Percentiles rank a stretch among this genome's conserved stretches.
Evolutionary conservation across 169 alveolate species (phyloP).

Genomic region (Ichthyophthirius multifiliis): DNA sequence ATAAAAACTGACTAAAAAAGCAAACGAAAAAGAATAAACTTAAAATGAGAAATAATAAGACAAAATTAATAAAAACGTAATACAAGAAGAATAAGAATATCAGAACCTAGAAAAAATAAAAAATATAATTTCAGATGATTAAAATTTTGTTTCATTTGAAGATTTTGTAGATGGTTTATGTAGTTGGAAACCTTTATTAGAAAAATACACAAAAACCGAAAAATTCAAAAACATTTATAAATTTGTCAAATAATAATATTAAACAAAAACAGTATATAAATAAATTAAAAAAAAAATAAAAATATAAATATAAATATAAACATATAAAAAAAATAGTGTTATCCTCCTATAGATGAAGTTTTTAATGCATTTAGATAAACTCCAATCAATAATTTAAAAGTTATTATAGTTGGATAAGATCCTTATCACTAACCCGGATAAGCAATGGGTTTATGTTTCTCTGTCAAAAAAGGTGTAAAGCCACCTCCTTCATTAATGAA

Average conservation of each 20-base stretch:
- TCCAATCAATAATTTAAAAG: constrained; percentile 87
- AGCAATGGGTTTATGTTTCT: constrained; percentile 94
- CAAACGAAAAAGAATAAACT: not conserved
- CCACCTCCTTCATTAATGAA: constrained; percentile 97
- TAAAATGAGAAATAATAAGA: not conserved
- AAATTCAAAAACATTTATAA: constrained; percentile 56
- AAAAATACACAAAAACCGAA: constrained; percentile 33
- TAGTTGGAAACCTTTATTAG: constrained; percentile 54
- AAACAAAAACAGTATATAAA: constrained; percentile 27
- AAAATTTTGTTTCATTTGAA: constrained; percentile 46
- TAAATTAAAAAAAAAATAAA: not conserved
- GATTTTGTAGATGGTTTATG: constrained; percentile 46
- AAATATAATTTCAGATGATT: constrained; percentile 16
- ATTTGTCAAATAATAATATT: constrained; percentile 61
- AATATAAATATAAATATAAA: not conserved
- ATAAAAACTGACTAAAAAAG: no score
- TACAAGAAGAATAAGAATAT: not conserved
- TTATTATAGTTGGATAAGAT: constrained; percentile 98
- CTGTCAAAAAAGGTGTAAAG: constrained; percentile 93
- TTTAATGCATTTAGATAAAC: constrained; percentile 78
- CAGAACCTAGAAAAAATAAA: not conserved
- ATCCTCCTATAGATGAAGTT: constrained; percentile 78
- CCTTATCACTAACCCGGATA: constrained; percentile 97
- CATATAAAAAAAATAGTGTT: constrained; percentile 27
- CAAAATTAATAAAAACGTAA: not conserved